These are phyloP conservation scores for Schrenkiella parvula DNA, from an alignment of 345 rosid species.

Conservation along the genomic window DNA sequence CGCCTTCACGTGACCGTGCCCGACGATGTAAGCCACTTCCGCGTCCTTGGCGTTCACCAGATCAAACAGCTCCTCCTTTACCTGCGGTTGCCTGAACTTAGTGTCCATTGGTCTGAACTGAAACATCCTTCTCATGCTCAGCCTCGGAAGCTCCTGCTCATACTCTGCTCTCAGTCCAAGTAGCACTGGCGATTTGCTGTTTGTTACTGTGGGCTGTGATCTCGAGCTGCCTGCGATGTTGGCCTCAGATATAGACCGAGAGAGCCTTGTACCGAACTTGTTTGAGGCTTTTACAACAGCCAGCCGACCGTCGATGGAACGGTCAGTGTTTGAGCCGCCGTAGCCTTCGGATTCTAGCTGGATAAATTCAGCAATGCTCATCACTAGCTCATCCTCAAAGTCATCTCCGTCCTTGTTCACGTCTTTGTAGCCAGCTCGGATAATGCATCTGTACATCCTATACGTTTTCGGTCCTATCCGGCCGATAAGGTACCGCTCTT, in stretches of 20 bases:
- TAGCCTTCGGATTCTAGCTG: conserved; percentile 82
- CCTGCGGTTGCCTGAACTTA: conserved; percentile 49
- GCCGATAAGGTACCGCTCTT: conserved; percentile 84
- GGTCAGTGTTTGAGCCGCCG: conserved; percentile 41
- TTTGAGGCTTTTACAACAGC: conserved; percentile 82
- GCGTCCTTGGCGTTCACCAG: conserved; percentile 77
- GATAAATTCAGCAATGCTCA: conserved; percentile 90
- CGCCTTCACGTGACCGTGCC: conserved; percentile 68
- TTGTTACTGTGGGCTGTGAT: conserved; percentile 34
- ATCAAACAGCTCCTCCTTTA: conserved; percentile 72
- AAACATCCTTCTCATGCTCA: conserved; percentile 41
- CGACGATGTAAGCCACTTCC: conserved; percentile 72
- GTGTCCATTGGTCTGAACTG: conserved; percentile 60
- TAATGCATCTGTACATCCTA: conserved; percentile 82
- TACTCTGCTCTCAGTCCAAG: conserved; percentile 54
- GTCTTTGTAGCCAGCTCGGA: conserved; percentile 86
- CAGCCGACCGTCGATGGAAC: conserved; percentile 59
- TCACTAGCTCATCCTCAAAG: conserved; percentile 76
- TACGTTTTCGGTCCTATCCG: conserved; percentile 91
- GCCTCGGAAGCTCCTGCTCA: conserved; percentile 55
- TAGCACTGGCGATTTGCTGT: conserved; percentile 64
- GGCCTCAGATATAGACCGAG: conserved; percentile 42
- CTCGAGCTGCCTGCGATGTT: conserved; percentile 43
- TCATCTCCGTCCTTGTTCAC: conserved; percentile 61
- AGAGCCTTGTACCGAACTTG: conserved; percentile 65